Percentiles rank a stretch among this genome's conserved stretches.
Evolutionary conservation across 768 basidiomycete species (phyloP).

Genomic region (Trametes maxima): DNA sequence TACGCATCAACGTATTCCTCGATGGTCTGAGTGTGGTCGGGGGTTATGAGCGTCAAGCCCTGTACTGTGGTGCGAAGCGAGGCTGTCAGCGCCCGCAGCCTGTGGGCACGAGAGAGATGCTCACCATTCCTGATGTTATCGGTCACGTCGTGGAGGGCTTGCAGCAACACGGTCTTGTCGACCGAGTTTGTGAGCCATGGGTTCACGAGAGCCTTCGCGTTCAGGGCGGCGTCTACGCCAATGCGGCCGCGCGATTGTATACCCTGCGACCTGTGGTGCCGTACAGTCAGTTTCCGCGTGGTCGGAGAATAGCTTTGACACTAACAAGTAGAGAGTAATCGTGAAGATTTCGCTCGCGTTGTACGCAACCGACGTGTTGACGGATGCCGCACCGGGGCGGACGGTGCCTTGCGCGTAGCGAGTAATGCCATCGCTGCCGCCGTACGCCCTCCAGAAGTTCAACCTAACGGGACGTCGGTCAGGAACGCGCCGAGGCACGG

Average conservation of each 20-base stretch:
- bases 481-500: neutral
- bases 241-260: conserved; percentile 64
- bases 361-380: conserved; percentile 51
- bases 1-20: conserved; percentile 49
- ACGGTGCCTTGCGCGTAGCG: conserved; percentile 65
- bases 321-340: conserved; percentile 61
- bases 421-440: conserved; percentile 46
- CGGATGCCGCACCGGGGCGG: conserved; percentile 58
- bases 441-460: conserved; percentile 65
- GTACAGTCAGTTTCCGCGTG: conserved; percentile 1
- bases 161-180: conserved; percentile 54
- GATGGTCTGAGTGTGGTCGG: conserved; percentile 60
- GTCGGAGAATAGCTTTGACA: neutral
- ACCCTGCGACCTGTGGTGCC: conserved; percentile 49
- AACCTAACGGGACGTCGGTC: conserved; percentile 34
- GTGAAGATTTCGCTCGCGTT: conserved; percentile 59
- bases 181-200: conserved; percentile 63
- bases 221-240: conserved; percentile 56
- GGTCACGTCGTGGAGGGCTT: conserved; percentile 52
- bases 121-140: conserved; percentile 44
- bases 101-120: conserved; percentile 14
- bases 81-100: conserved; percentile 1
- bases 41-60: conserved; percentile 57
- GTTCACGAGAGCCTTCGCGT: conserved; percentile 48
- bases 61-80: conserved; percentile 39